Evolutionary conservation across 495 filamentous ascomycete species (phyloP), one percentile per base, ranked within the genome.

Genomic region (Glarea lozoyensis): DNA sequence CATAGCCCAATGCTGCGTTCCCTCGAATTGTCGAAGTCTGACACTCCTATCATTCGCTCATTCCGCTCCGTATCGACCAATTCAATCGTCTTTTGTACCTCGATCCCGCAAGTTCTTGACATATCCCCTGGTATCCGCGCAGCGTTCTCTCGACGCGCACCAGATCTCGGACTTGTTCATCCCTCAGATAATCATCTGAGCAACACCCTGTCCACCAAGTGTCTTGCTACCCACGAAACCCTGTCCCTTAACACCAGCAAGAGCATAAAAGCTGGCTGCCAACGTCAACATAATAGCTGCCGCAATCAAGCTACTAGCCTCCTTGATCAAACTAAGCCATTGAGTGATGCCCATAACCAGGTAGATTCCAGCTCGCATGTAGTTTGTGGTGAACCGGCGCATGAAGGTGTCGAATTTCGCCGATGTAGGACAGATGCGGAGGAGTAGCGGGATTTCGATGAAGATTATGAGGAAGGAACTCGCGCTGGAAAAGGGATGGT

Each of bases 341-440:
- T 95, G 88, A 24, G 92, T 63, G 31, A 79, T 52, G 55, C 81
- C 85, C 81, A 96, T 86, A 56, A 75, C 63, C 44, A 63, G 57
- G 65, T 99, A 99, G 64, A 94, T 81, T 38, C 66, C 84, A n/a
- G 89, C 90, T 64, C 93, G 88, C 83, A 90, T 94, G 70, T 85
- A 96, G 68, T 94, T 96, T 36, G 88, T 87, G 30, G 86, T 86
- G 69, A 99, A 88, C 35, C 72, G 76, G 60, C 92, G 88, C 61
- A 99, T 90, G 63, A 90, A 85, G 50, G 64, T 69, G 58, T 97
- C 93, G 65, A 99, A 99, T 39, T 70, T 73, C 32, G 79, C 59
- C 27, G 92, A 97, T 1, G 93, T 99, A 37, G 92, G 92, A 67
- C 92, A 99, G 67, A 99, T 96, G 63, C 93, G 83, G 23, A 99